Evolutionary conservation across 1,284 basidiomycete species (phyloP).

Genomic region (Neotropicomus parvogracilis): DNA sequence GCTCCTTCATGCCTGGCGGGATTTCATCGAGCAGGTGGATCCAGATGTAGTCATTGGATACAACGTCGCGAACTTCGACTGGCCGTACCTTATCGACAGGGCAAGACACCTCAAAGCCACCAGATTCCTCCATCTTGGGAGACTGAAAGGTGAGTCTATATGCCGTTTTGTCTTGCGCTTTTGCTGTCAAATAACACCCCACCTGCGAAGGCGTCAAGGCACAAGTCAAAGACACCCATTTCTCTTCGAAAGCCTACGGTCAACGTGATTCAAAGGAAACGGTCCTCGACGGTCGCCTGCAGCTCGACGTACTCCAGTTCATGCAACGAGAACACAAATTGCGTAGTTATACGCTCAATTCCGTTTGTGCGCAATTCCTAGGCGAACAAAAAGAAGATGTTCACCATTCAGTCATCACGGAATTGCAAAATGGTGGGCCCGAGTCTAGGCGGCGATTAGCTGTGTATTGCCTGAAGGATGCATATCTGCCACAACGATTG

Average conservation of each 20-base stretch:
- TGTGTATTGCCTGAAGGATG: conserved; percentile 97
- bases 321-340: conserved; percentile 97
- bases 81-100: conserved; percentile 89
- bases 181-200: conserved; percentile 6
- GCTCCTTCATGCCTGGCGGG: conserved; percentile 76
- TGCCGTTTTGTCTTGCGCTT: not conserved
- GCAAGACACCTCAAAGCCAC: conserved; percentile 75
- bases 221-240: conserved; percentile 86
- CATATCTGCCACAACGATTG: conserved; percentile 89
- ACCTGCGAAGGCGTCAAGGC: conserved; percentile 59
- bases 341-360: conserved; percentile 91
- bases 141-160: conserved; percentile 60
- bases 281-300: conserved; percentile 81
- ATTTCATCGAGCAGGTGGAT: conserved; percentile 84
- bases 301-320: conserved; percentile 90
- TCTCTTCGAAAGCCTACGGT: conserved; percentile 94
- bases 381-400: conserved; percentile 98
- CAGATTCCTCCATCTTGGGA: conserved; percentile 76
- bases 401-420: conserved; percentile 94
- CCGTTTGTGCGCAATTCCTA: conserved; percentile 92
- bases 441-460: conserved; percentile 88
- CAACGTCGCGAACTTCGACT: conserved; percentile 89
- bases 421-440: conserved; percentile 90
- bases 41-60: conserved; percentile 94
- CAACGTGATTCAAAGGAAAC: conserved; percentile 95